Conservation (phyloP, 176 grass and related monocot species). For the Rhynchospora tenuis region DNA sequence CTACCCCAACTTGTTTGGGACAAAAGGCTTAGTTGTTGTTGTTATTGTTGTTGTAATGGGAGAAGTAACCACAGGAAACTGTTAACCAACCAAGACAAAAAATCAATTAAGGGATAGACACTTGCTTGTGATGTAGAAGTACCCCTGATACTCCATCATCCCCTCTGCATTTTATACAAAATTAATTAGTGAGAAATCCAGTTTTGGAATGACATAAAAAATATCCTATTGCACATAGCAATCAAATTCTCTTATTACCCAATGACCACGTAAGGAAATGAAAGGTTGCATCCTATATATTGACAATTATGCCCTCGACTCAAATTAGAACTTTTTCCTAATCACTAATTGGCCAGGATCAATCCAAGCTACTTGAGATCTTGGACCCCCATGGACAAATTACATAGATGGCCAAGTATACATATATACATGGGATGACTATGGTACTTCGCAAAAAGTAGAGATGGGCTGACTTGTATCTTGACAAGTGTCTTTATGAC, state of each 20-base stretch:
- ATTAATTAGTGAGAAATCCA: constrained; percentile 19
- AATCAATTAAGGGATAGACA: constrained; percentile 19
- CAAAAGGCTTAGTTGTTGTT: too few species aligned
- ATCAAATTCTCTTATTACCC: background rate
- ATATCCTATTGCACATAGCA: background rate
- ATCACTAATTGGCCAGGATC: background rate
- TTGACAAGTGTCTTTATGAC: background rate
- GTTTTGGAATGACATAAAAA: constrained; percentile 21
- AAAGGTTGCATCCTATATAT: background rate
- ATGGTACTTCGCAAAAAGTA: too few species aligned
- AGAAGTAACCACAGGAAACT: constrained; percentile 20
- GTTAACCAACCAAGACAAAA: constrained; percentile 11
- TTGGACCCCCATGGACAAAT: background rate
- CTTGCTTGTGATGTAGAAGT: constrained; percentile 96
- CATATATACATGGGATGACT: too few species aligned
- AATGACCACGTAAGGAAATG: too few species aligned
- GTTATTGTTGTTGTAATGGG: too few species aligned
- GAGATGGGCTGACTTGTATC: too few species aligned
- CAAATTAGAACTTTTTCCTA: constrained; percentile 6
- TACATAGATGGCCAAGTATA: background rate
- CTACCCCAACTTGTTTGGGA: too few species aligned
- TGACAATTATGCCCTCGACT: background rate
- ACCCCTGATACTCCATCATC: constrained; percentile 87
- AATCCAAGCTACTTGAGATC: background rate
- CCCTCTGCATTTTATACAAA: constrained; percentile 46